Evolutionary conservation across 768 basidiomycete genomes (phyloP).

Genomic region (Tremella fuciformis): DNA sequence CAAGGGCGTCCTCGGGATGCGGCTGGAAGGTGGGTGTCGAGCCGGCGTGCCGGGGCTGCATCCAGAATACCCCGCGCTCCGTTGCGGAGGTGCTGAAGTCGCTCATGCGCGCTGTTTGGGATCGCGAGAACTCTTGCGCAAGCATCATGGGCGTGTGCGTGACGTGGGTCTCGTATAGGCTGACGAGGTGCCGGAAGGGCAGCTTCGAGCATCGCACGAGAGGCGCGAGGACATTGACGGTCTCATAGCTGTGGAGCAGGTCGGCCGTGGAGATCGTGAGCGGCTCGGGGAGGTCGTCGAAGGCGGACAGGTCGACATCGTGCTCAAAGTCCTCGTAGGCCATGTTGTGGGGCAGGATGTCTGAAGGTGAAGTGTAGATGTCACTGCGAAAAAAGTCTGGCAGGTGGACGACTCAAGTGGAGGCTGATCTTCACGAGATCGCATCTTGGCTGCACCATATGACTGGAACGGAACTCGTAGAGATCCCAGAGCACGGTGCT

Average conservation of each 20-base stretch:
- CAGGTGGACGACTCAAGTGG: too few species aligned
- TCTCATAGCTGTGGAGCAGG: constrained; percentile 49
- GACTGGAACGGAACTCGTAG: too few species aligned
- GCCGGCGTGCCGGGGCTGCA: constrained; percentile 36
- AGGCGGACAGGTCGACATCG: constrained; percentile 4
- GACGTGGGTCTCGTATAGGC: constrained; percentile 55
- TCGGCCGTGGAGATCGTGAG: constrained; percentile 46
- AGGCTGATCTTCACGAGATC: too few species aligned
- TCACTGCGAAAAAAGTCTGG: too few species aligned
- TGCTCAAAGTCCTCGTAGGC: background rate
- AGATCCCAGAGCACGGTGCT: too few species aligned
- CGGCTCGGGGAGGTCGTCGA: constrained; percentile 30
- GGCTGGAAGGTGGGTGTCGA: background rate
- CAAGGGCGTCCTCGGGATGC: background rate
- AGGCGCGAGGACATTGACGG: constrained; percentile 54
- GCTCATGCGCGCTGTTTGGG: constrained; percentile 52
- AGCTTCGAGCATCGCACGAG: constrained; percentile 56
- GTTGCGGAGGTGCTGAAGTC: constrained; percentile 54
- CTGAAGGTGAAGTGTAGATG: too few species aligned
- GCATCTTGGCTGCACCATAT: too few species aligned
- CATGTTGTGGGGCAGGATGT: background rate
- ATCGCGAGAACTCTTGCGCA: constrained; percentile 56
- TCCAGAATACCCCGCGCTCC: constrained; percentile 55
- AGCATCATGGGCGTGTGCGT: constrained; percentile 58
- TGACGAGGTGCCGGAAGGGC: constrained; percentile 55